Evolutionary conservation across 2,329 filamentous ascomycete species (phyloP), one percentile per base, ranked within the genome.

Genomic region (Alternaria incomplexa): DNA sequence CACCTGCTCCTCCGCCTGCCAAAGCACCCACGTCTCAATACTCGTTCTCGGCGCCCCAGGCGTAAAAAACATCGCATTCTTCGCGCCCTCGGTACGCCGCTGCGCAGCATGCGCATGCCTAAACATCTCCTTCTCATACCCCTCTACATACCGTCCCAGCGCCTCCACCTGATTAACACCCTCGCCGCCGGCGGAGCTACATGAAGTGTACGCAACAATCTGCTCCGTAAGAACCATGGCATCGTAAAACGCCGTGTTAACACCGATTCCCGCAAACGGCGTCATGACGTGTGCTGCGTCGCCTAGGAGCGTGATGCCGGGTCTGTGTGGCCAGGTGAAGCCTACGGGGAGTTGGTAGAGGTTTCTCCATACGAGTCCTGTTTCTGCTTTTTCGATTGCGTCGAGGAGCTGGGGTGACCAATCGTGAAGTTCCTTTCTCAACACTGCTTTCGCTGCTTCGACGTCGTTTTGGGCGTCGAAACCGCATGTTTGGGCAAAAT

Each of bases 51-150:
- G 85, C 10, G 81, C 81, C 3, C 81, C 82, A 4, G 80, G 77
- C 0, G 82, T 85, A 62, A 84, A 83, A 67, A 86, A 80, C 81
- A 83, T 85, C 43, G 81, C 77, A 28, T 78, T 74, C 69, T 83
- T 82, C 69, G 81, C 69, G 58, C 86, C 84, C 51, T 82, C 83
- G 10, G 79, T 82, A 58, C 75, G 45, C 44, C 74, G 65, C 55
- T 79, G 74, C n/a, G 68, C 77, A 47, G 69, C 66, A 13, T 74
- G 76, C n/a, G 77, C 77, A 8, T 77, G 67, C n/a, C 48, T 58
- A 53, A 80, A 80, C 79, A 82, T 80, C n/a, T 76, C 70, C 22
- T 68, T 46, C 60, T 83, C 81, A 70, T 80, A 81, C 3, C 32
- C 47, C 3, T 57, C 26, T 32, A 82, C 68, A 7, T 72, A 62